Evolutionary conservation across 441 rosid species (phyloP), one percentile per base, ranked within the genome.

Genomic region (Erysimum cheiri): DNA sequence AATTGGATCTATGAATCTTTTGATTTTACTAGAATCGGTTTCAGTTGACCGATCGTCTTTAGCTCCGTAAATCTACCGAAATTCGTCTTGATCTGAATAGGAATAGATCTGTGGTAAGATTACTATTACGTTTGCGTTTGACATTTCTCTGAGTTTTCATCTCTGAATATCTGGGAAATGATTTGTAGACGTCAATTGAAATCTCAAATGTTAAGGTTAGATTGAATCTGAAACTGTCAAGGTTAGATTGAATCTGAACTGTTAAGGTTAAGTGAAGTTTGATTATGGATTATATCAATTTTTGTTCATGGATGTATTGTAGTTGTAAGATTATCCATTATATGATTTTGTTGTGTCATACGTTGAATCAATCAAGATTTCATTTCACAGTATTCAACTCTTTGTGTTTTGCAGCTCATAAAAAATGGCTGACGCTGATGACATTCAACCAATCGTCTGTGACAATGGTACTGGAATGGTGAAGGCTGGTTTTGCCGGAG

Each of bases 401-500:
- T 62, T 28, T 56, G 4, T 32, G 33, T 71, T 54, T 60, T 64
- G 66, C 81, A 83, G 81, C 43, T 76, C 29, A 67, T 75, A 72
- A 50, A 72, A 75, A 57, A 85, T 85, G 89, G 89, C 89, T 6
- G 87, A 81, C 8, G 81, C 77, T 57, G 85, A 82, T 76, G 88
- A 83, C 31, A 85, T 85, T 80, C 89, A 85, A 73, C 89, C 89
- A 17, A 85, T 85, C 65, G 89, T 85, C 61, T 85, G 87, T 72
- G 89, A 85, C 84, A 85, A 85, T 76, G 88, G 86, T 71, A 85
- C 88, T 15, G 88, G 88, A 71, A 85, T 85, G 88, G 88, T 83
- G 40, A 85, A 85, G 87, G 92, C 92, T 64, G 92, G 92, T 6
- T 87, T 85, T 40, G 92, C 92, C 6, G 92, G 92, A 8, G 92